Evolutionary conservation across 2,329 filamentous ascomycete species (phyloP), one percentile per base, ranked within the genome.

Genomic region (Botrytis tulipae): DNA sequence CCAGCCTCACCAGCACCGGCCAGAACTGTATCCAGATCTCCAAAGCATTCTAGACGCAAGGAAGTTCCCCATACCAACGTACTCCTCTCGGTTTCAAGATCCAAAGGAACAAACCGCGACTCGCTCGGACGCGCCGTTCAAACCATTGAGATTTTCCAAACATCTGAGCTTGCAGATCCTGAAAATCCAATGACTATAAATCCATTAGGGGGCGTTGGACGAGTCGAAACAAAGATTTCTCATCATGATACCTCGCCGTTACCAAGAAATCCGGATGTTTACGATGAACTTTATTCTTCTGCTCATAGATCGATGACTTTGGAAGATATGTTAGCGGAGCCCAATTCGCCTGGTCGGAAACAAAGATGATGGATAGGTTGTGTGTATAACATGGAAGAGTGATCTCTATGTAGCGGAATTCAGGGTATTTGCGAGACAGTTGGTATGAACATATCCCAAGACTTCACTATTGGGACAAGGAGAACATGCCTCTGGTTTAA

Each of bases 141-240:
- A 29, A 69, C 62, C 6, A 22, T 72, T 29, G 71, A 72, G 42
- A n/a, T 72, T 37, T 20, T 46, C 16, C 71, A 69, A 40, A 60
- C 29, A 3, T 60, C 42, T 29, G 71, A 61, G 9, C 51, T 29
- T 32, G 71, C 32, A 25, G 63, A 60, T 37, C 54, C 71, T 4
- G 10, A 20, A 5, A 40, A 72, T 40, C 51, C 71, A 6, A 59
- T 69, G 37, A 9, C 14, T 35, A 22, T 42, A 35, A 62, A 70
- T 29, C 42, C 71, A 8, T 48, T 72, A 8, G 71, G 71, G 3
- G 32, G 29, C 7, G 18, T 60, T 4, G 51, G 63, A 25, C n/a
- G 66, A 40, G 71, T 72, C 6, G 63, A 68, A 40, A 72, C 71
- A 2, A 20, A 70, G 2, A 69, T 72, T 29, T 42, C 54, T 20